Percentiles rank a stretch among this genome's conserved stretches.
phyloP scores from a whole-genome alignment of 179 eudicot species.

The Beta lomatogona region DNA sequence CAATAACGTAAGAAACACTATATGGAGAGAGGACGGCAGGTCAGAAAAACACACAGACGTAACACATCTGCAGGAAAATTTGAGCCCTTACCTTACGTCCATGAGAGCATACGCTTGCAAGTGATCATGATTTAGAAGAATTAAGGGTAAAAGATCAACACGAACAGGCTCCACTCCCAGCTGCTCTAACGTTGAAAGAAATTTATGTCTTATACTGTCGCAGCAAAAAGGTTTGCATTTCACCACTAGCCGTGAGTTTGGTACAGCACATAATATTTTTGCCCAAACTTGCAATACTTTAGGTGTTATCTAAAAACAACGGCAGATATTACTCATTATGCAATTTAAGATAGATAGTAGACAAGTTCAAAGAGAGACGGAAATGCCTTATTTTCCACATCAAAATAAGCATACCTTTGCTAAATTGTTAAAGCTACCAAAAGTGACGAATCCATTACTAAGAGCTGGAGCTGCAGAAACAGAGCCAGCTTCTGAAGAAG shows the following conservation, averaged over 20 bases:
- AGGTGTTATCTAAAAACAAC: slow-evolving; percentile 77
- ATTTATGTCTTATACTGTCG: slow-evolving; percentile 82
- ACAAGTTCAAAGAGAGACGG: not conserved
- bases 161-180: slow-evolving; percentile 88
- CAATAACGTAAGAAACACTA: not conserved
- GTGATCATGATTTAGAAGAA: slow-evolving; percentile 97
- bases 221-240: slow-evolving; percentile 97
- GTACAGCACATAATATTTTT: slow-evolving; percentile 83
- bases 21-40: not conserved
- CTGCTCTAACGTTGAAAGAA: slow-evolving; percentile 88
- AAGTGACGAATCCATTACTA: slow-evolving; percentile 86
- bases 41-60: not conserved
- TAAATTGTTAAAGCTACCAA: slow-evolving; percentile 96
- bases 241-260: slow-evolving; percentile 90
- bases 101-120: slow-evolving; percentile 98
- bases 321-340: not conserved
- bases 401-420: slow-evolving; percentile 65
- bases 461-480: slow-evolving; percentile 83
- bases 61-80: slow-evolving; percentile 1
- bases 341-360: not conserved
- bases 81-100: slow-evolving; percentile 76
- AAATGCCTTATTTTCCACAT: not conserved
- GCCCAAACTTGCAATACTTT: slow-evolving; percentile 98
- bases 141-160: slow-evolving; percentile 91
- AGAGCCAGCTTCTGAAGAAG: slow-evolving; percentile 96